Conservation (phyloP, 2,329 filamentous ascomycete species). For the Periglandula ipomoeae region DNA sequence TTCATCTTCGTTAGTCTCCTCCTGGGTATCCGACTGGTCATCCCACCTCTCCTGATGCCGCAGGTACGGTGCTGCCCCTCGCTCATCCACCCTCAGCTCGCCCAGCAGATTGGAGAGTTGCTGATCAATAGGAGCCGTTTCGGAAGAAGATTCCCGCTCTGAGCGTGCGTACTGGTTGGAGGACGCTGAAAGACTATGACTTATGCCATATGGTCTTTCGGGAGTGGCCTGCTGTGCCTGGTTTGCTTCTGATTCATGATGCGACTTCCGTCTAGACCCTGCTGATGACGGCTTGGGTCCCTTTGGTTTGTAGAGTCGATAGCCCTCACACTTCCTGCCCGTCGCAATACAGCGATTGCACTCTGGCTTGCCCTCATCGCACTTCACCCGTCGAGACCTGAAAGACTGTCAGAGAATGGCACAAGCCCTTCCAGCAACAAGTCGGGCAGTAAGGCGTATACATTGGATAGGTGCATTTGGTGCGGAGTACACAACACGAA, state of each 20-base stretch:
- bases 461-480: too few species aligned
- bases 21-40: constrained; percentile 34
- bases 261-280: background rate
- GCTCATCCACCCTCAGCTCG: constrained; percentile 77
- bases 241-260: background rate
- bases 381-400: constrained; percentile 4
- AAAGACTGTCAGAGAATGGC: background rate
- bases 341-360: constrained; percentile 3
- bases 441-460: too few species aligned
- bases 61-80: constrained; percentile 85
- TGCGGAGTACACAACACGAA: too few species aligned
- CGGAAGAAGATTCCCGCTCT: constrained; percentile 25
- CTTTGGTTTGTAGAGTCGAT: background rate
- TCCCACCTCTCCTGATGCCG: constrained; percentile 52
- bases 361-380: constrained; percentile 4
- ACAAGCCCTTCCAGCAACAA: too few species aligned
- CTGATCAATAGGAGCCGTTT: constrained; percentile 31
- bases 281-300: background rate
- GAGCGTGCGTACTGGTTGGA: background rate
- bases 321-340: constrained; percentile 2
- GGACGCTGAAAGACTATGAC: background rate
- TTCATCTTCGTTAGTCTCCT: constrained; percentile 47
- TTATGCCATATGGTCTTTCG: background rate
- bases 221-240: background rate
- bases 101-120: constrained; percentile 75